Base-by-base conservation (phyloP, 176 grass and related monocot genomes). In the Oryza glumipatula region DNA sequence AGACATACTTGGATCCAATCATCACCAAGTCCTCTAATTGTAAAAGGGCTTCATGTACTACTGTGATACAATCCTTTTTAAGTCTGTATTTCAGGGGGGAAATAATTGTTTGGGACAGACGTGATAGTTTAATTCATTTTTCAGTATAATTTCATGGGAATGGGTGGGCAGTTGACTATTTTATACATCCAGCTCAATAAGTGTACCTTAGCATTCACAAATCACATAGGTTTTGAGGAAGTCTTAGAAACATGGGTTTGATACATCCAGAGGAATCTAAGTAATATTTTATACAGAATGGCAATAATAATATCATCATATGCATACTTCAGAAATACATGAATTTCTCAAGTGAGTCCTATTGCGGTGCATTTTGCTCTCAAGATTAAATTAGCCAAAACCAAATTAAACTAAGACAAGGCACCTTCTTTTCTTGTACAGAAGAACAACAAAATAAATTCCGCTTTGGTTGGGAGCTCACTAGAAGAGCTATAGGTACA, bases 381-480 rank as follows among this genome's bases (percentile, higher is more conserved):
- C 7, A 85, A 68, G 9, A 68, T 85, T 81, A 65, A 77, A 6
- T 68, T 68, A 61, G 60, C 22, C 23, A 69, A 72, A 39, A 41
- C 16, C 16, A 17, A 61, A 38, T 38, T 38, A 38, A 63, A 28
- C 16, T 19, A 64, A 11, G 39, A 41, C n/a, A 67, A 19, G 19
- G 8, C 60, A 67, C 22, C 4, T 1, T 9, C 48, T 70, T 69
- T 51, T 51, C 36, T 81, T 77, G 21, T 16, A 82, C 17, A 69
- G 39, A 65, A 70, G 64, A 89, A 19, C 16, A 46, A 85, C 7
- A 72, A n/a, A 67, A 64, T 0, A 76, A 70, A 22, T 49, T 47
- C 67, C 39, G 11, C n/a, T 23, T 44, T 11, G 48, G 5, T 1
- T 8, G 22, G 22, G 79, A 82, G 65, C 51, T 68, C 48, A 38